Evolutionary conservation across 768 basidiomycete genomes (phyloP).

Genomic region (Lyophyllum atratum): DNA sequence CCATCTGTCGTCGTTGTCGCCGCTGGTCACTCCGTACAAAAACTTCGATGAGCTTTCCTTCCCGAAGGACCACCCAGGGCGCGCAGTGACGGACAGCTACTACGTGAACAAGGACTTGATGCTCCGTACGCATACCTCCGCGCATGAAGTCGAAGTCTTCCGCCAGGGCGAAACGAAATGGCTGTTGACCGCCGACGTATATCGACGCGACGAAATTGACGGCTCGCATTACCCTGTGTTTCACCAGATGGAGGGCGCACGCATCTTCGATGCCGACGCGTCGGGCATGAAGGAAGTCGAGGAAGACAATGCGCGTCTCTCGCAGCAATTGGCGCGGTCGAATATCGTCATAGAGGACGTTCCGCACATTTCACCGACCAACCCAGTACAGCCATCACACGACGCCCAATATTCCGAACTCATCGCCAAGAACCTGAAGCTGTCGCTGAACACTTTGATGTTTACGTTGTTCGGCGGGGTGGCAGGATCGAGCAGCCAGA

Average conservation of each 20-base stretch:
- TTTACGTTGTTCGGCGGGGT: conserved; percentile 75
- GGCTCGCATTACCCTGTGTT: conserved; percentile 96
- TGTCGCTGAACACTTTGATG: conserved; percentile 85
- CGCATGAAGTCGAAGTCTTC: conserved; percentile 96
- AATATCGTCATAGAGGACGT: conserved; percentile 90
- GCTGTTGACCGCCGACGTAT: conserved; percentile 96
- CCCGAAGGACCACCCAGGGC: conserved; percentile 89
- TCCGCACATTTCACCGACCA: conserved; percentile 67
- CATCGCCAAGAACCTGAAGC: conserved; percentile 84
- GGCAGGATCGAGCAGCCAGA: conserved; percentile 48
- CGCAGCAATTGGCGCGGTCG: conserved; percentile 58
- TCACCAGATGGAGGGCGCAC: conserved; percentile 96
- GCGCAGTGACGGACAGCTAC: conserved; percentile 90
- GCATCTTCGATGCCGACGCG: conserved; percentile 68
- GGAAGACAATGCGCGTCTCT: conserved; percentile 70
- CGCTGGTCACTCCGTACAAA: conserved; percentile 85
- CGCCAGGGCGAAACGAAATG: conserved; percentile 73
- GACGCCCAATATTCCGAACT: conserved; percentile 72
- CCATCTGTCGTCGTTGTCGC: conserved; percentile 77
- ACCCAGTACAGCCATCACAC: conserved; percentile 81
- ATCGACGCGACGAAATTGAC: conserved; percentile 97
- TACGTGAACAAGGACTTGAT: conserved; percentile 90
- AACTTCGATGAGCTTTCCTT: conserved; percentile 99
- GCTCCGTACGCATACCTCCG: conserved; percentile 98
- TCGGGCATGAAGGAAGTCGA: conserved; percentile 62